Evolutionary conservation across 495 filamentous ascomycete genomes (phyloP), one percentile per base, ranked within the genome.

Genomic region (Xylaria nigripes): DNA sequence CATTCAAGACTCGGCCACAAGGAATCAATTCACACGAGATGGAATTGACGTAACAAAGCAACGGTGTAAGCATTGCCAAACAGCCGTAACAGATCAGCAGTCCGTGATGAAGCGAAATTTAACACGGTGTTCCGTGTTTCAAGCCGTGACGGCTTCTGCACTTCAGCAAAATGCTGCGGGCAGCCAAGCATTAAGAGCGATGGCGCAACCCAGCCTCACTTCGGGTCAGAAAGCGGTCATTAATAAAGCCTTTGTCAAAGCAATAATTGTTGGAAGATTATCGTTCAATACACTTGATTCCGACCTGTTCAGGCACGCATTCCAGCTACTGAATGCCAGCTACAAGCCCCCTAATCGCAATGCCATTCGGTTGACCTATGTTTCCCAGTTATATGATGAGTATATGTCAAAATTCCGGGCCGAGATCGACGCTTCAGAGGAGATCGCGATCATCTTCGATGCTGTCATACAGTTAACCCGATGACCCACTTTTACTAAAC

Each of bases 271-370:
- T 2, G 43, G 43, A 1, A 21, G 43, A 1, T 13, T 24, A 3
- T 15, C 43, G 2, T 45, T 45, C 13, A 25, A 25, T 16, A 25
- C 22, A 2, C 25, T 45, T 1, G 21, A 45, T n/a, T 24, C 43
- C 12, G 43, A 45, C 3, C 23, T 50, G 6, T 51, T 41, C 34
- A 43, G 15, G 32, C 43, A 49, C 16, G 54, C 54, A 22, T 44
- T 56, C 13, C 27, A 44, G 16, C 54, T 50, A 16, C 47, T 56
- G 6, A 25, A 21, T 22, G 23, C 48, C 0, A 45, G 23, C 10
- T 45, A 45, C 13, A 45, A 23, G 6, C 43, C 21, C 7, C 2
- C 9, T 2, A 25, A 24, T 21, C 21, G 23, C 1, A 1, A 45
- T 9, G 21, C 23, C 4, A 45, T 45, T 12, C 21, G 43, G 3